These are phyloP conservation scores for Lachnellula cervina DNA, from an alignment of 2,329 filamentous ascomycete genomes.

Conservation along the genomic window DNA sequence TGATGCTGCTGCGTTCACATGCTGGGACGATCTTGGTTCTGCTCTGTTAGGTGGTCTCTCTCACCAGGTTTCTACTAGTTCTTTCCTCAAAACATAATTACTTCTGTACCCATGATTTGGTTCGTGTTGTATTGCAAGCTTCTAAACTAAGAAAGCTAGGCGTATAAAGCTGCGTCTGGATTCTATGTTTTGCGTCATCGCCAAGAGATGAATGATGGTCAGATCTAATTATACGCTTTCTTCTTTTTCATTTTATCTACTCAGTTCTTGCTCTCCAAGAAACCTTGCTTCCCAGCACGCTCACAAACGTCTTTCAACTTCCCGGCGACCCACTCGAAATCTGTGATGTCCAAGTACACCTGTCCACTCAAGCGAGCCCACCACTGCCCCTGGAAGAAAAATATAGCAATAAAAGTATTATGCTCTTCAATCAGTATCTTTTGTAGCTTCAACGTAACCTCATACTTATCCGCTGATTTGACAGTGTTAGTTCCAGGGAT, in stretches of 20 bases:
- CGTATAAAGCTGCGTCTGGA: too few relatives aligned
- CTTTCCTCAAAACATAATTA: not conserved
- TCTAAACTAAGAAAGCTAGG: too few relatives aligned
- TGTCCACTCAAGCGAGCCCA: slow-evolving; percentile 76
- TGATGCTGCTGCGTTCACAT: too few relatives aligned
- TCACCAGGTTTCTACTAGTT: not conserved
- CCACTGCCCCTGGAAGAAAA: slow-evolving; percentile 54
- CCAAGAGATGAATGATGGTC: too few relatives aligned
- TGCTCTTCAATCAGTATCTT: slow-evolving; percentile 51
- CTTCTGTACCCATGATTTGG: too few relatives aligned
- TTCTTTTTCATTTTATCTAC: not conserved
- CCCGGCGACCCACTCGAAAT: slow-evolving; percentile 67
- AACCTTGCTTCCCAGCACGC: slow-evolving; percentile 40
- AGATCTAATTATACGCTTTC: not conserved
- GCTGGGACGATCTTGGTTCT: too few relatives aligned
- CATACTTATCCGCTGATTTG: slow-evolving; percentile 33
- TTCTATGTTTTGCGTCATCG: too few relatives aligned
- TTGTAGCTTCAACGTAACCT: slow-evolving; percentile 54
- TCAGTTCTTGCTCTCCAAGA: slow-evolving; percentile 1
- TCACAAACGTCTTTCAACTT: slow-evolving; percentile 43
- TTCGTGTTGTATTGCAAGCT: too few relatives aligned
- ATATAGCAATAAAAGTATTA: slow-evolving; percentile 66
- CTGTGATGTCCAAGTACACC: slow-evolving; percentile 73
- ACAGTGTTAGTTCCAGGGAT: slow-evolving; percentile 20
- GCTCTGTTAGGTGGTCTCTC: too few relatives aligned